Evolutionary conservation across 75 land plant genomes (phyloP).

Genomic region (Ceratopteris richardii): DNA sequence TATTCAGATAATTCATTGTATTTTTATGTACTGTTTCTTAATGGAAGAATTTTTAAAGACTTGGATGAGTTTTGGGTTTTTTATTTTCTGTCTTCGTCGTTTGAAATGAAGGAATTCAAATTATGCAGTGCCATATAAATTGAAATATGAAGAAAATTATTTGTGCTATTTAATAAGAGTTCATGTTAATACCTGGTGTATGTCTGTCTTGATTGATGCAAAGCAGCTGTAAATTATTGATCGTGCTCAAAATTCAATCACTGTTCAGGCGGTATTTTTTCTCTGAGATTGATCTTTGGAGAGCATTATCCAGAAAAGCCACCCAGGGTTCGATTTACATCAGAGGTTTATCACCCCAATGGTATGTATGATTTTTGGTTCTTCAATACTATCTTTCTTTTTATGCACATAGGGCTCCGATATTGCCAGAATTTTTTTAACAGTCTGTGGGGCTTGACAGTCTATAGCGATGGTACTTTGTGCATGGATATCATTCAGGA

Average conservation of each 20-base stretch:
- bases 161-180: too few species aligned
- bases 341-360: constrained; percentile 67
- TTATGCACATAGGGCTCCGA: neutral
- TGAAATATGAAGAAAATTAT: too few species aligned
- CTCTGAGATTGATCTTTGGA: constrained; percentile 45
- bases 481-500: constrained; percentile 71
- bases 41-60: too few species aligned
- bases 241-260: neutral
- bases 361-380: constrained; percentile 22
- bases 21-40: too few species aligned
- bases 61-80: too few species aligned
- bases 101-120: too few species aligned
- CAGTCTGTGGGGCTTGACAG: constrained; percentile 14
- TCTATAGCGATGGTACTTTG: constrained; percentile 56
- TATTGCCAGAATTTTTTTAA: neutral
- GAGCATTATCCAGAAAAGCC: constrained; percentile 64
- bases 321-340: constrained; percentile 59
- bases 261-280: constrained; percentile 40
- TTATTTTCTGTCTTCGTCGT: too few species aligned
- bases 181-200: too few species aligned
- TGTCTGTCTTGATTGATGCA: too few species aligned
- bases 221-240: too few species aligned
- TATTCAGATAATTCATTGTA: too few species aligned
- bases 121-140: too few species aligned
- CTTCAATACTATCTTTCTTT: neutral